Evolutionary conservation across 2,329 filamentous ascomycete species (phyloP), one percentile per base, ranked within the genome.

Genomic region (Lasiodiplodia gonubiensis): DNA sequence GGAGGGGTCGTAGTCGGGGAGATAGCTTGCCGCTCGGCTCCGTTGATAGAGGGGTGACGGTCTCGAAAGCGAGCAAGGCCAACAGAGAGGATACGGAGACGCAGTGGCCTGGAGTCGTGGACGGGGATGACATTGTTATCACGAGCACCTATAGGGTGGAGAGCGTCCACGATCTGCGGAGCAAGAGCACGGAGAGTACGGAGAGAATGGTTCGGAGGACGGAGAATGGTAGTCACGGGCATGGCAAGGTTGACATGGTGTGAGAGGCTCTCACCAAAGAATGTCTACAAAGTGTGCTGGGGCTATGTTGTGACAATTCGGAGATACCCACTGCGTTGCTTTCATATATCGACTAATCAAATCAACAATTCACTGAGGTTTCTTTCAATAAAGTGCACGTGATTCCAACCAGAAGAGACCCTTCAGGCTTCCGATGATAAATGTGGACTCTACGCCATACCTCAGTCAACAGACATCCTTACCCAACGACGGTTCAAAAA

Each of bases 131-230:
- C 53, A 57, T 57, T 8, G 14, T 57, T 14, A 25, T 57, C 35
- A 57, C 53, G 53, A 57, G 21, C 5, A 57, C 33, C 18, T 57
- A 57, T 18, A 39, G 21, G n/a, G 53, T 57, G 8, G n/a, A 57
- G 42, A 33, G 12, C n/a, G 30, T 21, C 33, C n/a, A 30, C 16
- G 49, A 30, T 10, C 3, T 16, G 8, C 23, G 49, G 25, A 27
- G 11, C n/a, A 14, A 25, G n/a, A 25, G 48, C n/a, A 25, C 48
- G 12, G 48, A 51, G 18, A 51, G 48, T n/a, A 51, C 48, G n/a
- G n/a, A 51, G n/a, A 25, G 23, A 2, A 51, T 51, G 25, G 14
- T 51, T 6, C 14, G 14, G 39, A 42, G 16, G 39, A 18, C 14
- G 16, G 39, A 42, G 16, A n/a, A 42, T 4, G 6, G 12, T 18